A percentile compares a stretch with the other conserved stretches of the same genome.
These are phyloP conservation scores for Metarhizium sp. DNA, from an alignment of 2,329 filamentous ascomycete genomes.

Conservation along the genomic window DNA sequence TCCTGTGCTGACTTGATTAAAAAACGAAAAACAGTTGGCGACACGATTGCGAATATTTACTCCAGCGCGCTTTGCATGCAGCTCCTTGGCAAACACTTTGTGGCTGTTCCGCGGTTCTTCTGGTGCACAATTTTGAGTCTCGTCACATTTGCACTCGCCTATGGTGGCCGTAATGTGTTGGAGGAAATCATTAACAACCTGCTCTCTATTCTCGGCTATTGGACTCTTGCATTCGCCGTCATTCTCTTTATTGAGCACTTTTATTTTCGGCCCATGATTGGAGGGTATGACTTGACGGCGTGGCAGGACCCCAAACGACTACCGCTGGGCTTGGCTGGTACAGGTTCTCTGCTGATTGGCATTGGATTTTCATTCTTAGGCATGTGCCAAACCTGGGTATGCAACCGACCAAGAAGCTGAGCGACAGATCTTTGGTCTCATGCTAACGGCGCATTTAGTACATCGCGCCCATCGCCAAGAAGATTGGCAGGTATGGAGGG, in stretches of 20 bases:
- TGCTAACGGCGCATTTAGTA: not conserved
- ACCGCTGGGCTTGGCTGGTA: slow-evolving; percentile 11
- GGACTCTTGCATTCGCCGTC: slow-evolving; percentile 12
- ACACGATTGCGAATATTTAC: slow-evolving; percentile 12
- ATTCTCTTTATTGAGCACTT: slow-evolving; percentile 13
- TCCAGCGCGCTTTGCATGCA: slow-evolving; percentile 12
- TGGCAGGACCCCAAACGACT: slow-evolving; percentile 12
- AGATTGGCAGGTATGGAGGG: slow-evolving; percentile 5
- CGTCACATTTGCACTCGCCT: slow-evolving; percentile 11
- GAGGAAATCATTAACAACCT: slow-evolving; percentile 12
- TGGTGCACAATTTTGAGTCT: slow-evolving; percentile 11
- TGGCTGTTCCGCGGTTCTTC: slow-evolving; percentile 7
- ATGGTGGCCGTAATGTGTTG: slow-evolving; percentile 12
- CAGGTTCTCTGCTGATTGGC: slow-evolving; percentile 9
- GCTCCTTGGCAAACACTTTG: slow-evolving; percentile 12
- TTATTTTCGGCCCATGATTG: slow-evolving; percentile 9
- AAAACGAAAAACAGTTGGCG: not conserved
- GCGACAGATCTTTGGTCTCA: not conserved
- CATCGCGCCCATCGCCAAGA: slow-evolving; percentile 5
- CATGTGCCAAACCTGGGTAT: slow-evolving; percentile 13
- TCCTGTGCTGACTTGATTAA: not conserved
- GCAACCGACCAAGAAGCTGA: not conserved
- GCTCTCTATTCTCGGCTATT: slow-evolving; percentile 12
- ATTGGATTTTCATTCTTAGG: slow-evolving; percentile 10
- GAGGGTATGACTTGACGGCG: slow-evolving; percentile 10